Evolutionary conservation across 2,329 filamentous ascomycete species (phyloP), one percentile per base, ranked within the genome.

Genomic region (Trichoderma semiorbis): DNA sequence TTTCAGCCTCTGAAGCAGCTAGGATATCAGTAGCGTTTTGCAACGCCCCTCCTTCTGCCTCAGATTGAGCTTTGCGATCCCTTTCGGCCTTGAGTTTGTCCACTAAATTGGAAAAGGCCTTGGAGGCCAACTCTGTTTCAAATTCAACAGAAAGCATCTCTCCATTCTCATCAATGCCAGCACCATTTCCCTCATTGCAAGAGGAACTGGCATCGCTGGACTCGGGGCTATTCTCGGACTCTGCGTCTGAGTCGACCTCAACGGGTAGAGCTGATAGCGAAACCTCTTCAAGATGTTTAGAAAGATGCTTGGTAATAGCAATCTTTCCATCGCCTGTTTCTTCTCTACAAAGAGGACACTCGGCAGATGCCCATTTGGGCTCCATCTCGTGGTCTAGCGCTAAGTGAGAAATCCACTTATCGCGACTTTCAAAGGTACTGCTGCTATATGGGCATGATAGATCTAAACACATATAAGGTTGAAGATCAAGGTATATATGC

Each of bases 1-100:
- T 87, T 72, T 82, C 83, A 69, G 84, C 82, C 78, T 87, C 85
- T n/a, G 84, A 85, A 21, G 84, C 76, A 47, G 76, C 87, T 7
- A 81, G 80, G 2, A 80, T 81, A 28, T 82, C 82, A 3, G 81
- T 79, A 70, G 80, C 81, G 57, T 80, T 78, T 36, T 78, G 81
- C 50, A 43, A 43, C 7, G 16, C 16, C 16, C 39, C 39, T 43
- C 39, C 7, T 21, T 50, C 3, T 61, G 81, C 83, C 11, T 82
- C 84, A 70, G 79, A 77, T 57, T 84, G 82, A 2, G 80, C 80
- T 61, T 81, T 10, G 16, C n/a, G 7, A n/a, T n/a, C 5, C 39
- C 7, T 80, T n/a, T 81, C 83, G 18, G 78, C 81, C 72, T 80
- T 79, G 73, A 55, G 78, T 77, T 75, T 80, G 11, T 82, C 83